phyloP scores from a whole-genome alignment of 768 basidiomycete species.

The Mycena metata region DNA sequence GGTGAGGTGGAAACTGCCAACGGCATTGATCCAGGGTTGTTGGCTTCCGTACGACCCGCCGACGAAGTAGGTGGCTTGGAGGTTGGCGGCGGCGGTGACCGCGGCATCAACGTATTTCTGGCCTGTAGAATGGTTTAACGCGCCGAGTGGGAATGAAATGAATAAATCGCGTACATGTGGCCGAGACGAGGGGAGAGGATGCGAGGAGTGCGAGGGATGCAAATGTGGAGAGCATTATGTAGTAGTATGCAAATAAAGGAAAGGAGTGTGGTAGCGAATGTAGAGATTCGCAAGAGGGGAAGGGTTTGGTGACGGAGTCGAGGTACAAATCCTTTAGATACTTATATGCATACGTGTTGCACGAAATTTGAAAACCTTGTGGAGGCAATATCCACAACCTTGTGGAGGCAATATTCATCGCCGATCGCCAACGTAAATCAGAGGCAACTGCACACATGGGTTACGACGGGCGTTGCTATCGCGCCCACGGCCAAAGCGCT shows the following conservation, averaged over 20 bases:
- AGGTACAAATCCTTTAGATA: too few species aligned
- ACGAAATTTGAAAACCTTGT: too few species aligned
- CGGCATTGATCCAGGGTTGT: constrained; percentile 37
- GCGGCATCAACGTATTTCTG: constrained; percentile 38
- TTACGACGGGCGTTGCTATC: too few species aligned
- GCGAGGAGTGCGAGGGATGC: constrained; percentile 19
- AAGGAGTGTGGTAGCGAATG: constrained; percentile 24
- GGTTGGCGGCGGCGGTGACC: constrained; percentile 35
- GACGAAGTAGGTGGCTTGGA: constrained; percentile 36
- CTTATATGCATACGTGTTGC: too few species aligned
- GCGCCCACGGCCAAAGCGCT: too few species aligned
- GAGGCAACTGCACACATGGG: too few species aligned
- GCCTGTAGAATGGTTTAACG: background rate
- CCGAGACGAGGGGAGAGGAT: constrained; percentile 16
- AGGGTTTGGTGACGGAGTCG: background rate
- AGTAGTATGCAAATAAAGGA: constrained; percentile 8
- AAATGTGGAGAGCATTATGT: constrained; percentile 24
- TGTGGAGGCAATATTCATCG: too few species aligned
- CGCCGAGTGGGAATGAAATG: background rate
- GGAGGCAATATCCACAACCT: too few species aligned
- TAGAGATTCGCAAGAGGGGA: background rate
- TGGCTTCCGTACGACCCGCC: constrained; percentile 27
- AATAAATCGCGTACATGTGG: constrained; percentile 4
- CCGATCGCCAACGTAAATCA: too few species aligned
- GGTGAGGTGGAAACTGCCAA: constrained; percentile 33